These are phyloP conservation scores for Ramaria sp. DNA, from an alignment of 768 basidiomycete species.

Conservation along the genomic window DNA sequence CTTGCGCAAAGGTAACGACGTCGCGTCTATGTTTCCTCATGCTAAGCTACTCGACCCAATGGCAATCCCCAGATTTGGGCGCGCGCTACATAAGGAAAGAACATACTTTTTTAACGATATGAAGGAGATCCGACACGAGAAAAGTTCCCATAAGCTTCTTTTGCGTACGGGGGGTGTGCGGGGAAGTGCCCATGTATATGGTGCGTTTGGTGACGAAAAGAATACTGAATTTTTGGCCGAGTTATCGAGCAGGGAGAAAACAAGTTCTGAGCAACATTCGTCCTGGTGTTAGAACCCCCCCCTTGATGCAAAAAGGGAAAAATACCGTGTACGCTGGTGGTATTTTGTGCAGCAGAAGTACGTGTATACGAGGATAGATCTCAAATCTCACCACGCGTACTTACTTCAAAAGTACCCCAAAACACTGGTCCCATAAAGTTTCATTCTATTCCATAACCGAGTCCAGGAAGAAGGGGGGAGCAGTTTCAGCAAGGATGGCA, in stretches of 20 bases:
- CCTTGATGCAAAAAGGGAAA: slow-evolving; percentile 4
- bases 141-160: slow-evolving; percentile 9
- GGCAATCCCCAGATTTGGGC: slow-evolving; percentile 6
- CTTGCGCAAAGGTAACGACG: slow-evolving; percentile 8
- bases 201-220: slow-evolving; percentile 4
- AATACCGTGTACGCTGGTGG: slow-evolving; percentile 6
- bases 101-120: slow-evolving; percentile 4
- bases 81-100: slow-evolving; percentile 7
- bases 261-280: too few relatives aligned
- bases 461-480: slow-evolving; percentile 4
- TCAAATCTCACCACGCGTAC: not conserved
- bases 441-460: slow-evolving; percentile 5
- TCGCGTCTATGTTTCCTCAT: too few relatives aligned
- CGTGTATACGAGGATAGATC: not conserved
- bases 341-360: not conserved
- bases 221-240: too few relatives aligned
- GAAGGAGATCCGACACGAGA: slow-evolving; percentile 8
- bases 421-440: slow-evolving; percentile 2
- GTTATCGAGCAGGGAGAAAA: too few relatives aligned
- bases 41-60: too few relatives aligned
- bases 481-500: slow-evolving; percentile 6
- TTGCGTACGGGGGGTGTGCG: too few relatives aligned
- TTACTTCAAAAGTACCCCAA: not conserved
- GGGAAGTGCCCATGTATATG: slow-evolving; percentile 15
- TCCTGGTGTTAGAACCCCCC: too few relatives aligned